Base-by-base conservation (phyloP, 129 eudicot genomes). In the Dittrichia graveolens region DNA sequence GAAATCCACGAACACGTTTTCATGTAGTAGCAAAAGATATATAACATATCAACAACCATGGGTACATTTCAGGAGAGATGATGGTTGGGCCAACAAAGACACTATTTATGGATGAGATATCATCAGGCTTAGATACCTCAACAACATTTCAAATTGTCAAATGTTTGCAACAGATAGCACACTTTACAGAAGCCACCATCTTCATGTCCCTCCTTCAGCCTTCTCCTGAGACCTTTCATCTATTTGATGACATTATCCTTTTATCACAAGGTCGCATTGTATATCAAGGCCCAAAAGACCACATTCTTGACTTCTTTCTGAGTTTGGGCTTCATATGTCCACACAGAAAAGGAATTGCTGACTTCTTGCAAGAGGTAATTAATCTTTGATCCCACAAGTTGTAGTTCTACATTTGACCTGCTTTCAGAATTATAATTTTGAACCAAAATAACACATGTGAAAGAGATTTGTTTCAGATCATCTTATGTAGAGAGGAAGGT, bases 341-440 rank as follows among this genome's bases (percentile, higher is more conserved):
- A 6, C 83, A 94, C 78, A 83, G 98, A 77, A 94, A 92, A 75
- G 96, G 95, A 54, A 79, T 82, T 65, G 98, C 98, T 46, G 98
- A 94, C 83, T 94, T 94, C 89, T 77, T 94, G 71, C 98, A 94
- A 79, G 98, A 94, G 98, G 97, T 92, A 86, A 70, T 9, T n/a
- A 47, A 3, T 61, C 46, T 38, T 61, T 34, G 38, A 6, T 72
- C 47, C 48, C 5, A 57, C 2, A 37, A 38, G 65, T 60, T 60
- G 18, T 35, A 13, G 45, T 61, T 38, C 6, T 38, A 38, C 31
- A 61, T 38, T 13, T 47, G 53, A 47, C 11, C 0, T 47, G 8
- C 53, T 14, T 2, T 47, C 13, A 47, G 53, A 47, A 47, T 10
- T 10, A 9, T 47, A 2, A 38, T 61, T 12, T 39, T 61, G 24